Percentiles rank a stretch among this genome's conserved stretches.
phyloP scores from a whole-genome alignment of 1,284 basidiomycete species.

The Ustilago shanxiensis region DNA sequence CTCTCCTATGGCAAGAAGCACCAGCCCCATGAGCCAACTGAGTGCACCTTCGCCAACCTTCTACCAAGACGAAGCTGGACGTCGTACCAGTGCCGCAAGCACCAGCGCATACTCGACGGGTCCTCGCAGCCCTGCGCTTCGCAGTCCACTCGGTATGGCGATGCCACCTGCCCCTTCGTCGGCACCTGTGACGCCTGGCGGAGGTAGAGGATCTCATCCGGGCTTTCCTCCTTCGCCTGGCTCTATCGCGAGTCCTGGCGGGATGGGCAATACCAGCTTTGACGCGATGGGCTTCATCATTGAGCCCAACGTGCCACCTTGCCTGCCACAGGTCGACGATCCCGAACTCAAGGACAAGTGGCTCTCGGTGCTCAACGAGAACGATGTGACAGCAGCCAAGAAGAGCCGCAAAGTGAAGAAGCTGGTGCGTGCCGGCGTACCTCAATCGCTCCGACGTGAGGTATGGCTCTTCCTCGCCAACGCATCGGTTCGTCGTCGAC shows the following conservation, averaged over 20 bases:
- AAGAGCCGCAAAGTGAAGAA: constrained; percentile 88
- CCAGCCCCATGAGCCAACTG: constrained; percentile 41
- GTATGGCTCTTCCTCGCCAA: constrained; percentile 68
- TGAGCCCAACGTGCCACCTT: constrained; percentile 31
- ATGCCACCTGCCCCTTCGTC: constrained; percentile 18
- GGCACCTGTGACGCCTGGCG: constrained; percentile 26
- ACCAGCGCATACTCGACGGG: constrained; percentile 28
- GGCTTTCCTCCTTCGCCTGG: constrained; percentile 25
- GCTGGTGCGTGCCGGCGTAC: constrained; percentile 82
- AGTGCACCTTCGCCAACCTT: constrained; percentile 33
- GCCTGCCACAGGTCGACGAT: constrained; percentile 73
- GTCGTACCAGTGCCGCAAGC: constrained; percentile 35
- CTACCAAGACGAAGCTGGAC: constrained; percentile 8
- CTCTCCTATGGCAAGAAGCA: constrained; percentile 39
- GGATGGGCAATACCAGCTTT: constrained; percentile 16
- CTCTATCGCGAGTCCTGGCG: constrained; percentile 17
- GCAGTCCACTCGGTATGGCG: constrained; percentile 36
- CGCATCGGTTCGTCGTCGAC: constrained; percentile 51
- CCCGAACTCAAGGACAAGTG: constrained; percentile 81
- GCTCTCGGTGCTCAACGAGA: constrained; percentile 78
- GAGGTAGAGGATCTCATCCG: constrained; percentile 6
- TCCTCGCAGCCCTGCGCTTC: constrained; percentile 31
- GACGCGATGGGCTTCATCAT: constrained; percentile 60
- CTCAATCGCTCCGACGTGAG: constrained; percentile 70
- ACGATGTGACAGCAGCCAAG: constrained; percentile 77